Evolutionary conservation across 129 eudicot species (phyloP), one percentile per base, ranked within the genome.

Genomic region (Escallonia herrerae): DNA sequence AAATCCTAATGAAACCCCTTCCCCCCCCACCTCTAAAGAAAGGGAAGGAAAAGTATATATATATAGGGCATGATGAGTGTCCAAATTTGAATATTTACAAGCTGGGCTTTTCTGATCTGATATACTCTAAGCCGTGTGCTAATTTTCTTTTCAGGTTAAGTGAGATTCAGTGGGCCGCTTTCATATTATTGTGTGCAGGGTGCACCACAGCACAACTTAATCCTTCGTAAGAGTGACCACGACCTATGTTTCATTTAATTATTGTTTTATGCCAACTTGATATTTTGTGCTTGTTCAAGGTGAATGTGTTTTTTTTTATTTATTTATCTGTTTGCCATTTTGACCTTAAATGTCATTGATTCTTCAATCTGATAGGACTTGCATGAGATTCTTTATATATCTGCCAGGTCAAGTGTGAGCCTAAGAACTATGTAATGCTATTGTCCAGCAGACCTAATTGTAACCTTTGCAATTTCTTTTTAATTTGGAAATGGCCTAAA

Each of bases 151-250:
- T 58, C 88, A 94, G 99, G 93, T 83, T 93, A 80, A 94, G 95
- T 56, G 90, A 89, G 78, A 82, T 94, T 64, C 99, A 94, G 76
- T 94, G 96, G 99, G 99, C 99, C 66, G 99, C 99, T 77, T 94
- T 94, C 80, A 71, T 89, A 72, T 79, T 94, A 72, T 77, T 94
- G 67, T 86, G 96, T 80, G 99, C 99, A 7, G 99, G 99, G 50
- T 94, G 99, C 82, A 94, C 99, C 60, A 94, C 99, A 6, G 99
- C 99, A 63, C 99, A 94, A 74, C 97, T 94, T 61, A 89, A 86
- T 64, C 82, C 97, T 44, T 83, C 85, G 99, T 94, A 80, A 83
- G 99, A 66, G 46, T 47, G 40, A 66, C 67, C 51, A 11, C 65
- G 51, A 14, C 54, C n/a, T 65, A 42, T 62, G 64, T 40, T 68